Base-by-base conservation (phyloP, 2,329 filamentous ascomycete species). In the Cladobotryum mycophilum region DNA sequence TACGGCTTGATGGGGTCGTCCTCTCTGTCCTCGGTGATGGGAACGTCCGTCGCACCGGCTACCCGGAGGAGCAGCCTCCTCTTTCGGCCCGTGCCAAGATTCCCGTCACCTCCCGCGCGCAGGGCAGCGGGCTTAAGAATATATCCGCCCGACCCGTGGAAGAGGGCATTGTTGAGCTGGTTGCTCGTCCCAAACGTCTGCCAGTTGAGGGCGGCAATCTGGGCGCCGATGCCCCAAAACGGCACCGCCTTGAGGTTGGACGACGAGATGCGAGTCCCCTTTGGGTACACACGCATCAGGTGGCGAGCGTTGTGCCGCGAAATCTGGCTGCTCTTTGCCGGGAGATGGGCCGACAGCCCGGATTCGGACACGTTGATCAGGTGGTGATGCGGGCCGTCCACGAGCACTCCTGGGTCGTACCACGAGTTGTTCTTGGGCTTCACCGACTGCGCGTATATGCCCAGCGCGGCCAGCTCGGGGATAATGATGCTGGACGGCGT, bases 131-230 rank as follows among this genome's bases (percentile, higher is more conserved):
- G 84, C 62, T 87, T 87, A 18, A 86, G 69, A 1, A 86, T 76
- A 58, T 80, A 86, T 7, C 84, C 84, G 25, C 81, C 79, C 0
- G 82, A 81, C 12, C 81, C 82, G 43, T 72, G 75, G 64, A 87
- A 86, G 0, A 87, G 70, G 0, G 83, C 84, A 59, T 85, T 82
- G 61, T 86, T 86, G 56, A 86, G 70, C 64, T 86, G 84, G 69
- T 84, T 82, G 59, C 76, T 76, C 6, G 77, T 76, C 34, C 81
- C 81, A 56, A 85, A 87, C 0, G 76, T 84, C 60, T 87, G 84
- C 79, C 82, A 84, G 66, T 87, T 87, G 47, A 87, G 71, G 3
- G 84, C 84, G 61, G 81, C 85, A 43, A 87, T 82, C 58, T 87
- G 84, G 2, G 83, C 82, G 1, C 84, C 84, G 4, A 85, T 63